Conservation (phyloP, 257 asterid species). For the Penstemon davidsonii region DNA sequence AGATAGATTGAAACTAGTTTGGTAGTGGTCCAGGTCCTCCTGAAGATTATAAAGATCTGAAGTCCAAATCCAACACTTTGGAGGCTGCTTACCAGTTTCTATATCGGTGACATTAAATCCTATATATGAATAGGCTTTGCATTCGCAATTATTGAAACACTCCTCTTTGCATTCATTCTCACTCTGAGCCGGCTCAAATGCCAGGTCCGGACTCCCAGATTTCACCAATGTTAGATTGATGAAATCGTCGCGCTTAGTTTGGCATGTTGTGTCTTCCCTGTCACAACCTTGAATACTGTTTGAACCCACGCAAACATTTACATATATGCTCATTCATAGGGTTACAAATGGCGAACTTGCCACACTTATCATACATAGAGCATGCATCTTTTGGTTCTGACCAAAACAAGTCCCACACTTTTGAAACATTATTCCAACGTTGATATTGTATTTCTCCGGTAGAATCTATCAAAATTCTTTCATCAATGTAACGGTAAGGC, state of each 20-base stretch:
- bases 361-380: conserved; percentile 28
- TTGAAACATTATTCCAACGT: conserved; percentile 1
- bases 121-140: conserved; percentile 31
- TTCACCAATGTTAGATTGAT: conserved; percentile 5
- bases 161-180: conserved; percentile 23
- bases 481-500: background rate
- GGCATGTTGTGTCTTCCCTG: conserved; percentile 7
- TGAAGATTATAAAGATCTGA: conserved; percentile 28
- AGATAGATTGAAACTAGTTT: conserved; percentile 8
- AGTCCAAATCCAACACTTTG: conserved; percentile 31
- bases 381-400: conserved; percentile 29
- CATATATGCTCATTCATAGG: conserved; percentile 1
- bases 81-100: background rate
- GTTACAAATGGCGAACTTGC: conserved; percentile 35
- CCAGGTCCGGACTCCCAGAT: background rate
- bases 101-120: background rate
- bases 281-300: conserved; percentile 29
- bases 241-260: conserved; percentile 12
- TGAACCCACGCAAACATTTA: conserved; percentile 38
- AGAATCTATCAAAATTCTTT: conserved; percentile 38
- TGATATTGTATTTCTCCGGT: conserved; percentile 38
- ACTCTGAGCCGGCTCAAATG: background rate
- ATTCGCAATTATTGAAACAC: conserved; percentile 29
- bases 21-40: background rate
- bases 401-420: conserved; percentile 8